Conservation (phyloP, 2,329 filamentous ascomycete species). For the Trichoderma sp. region DNA sequence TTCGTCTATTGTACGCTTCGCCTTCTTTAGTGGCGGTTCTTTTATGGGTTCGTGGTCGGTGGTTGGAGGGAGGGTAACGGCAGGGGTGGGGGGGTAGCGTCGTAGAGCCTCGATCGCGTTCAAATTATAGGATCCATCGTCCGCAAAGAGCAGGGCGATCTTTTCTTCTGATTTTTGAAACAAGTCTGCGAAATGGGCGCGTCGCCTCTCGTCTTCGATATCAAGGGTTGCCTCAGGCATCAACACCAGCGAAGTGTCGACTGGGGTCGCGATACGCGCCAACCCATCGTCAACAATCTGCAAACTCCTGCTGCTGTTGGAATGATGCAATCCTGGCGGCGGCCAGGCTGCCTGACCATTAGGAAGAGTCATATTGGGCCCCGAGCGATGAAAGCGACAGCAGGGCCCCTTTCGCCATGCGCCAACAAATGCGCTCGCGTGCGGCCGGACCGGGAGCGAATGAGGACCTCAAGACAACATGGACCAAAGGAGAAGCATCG, state of each 20-base stretch:
- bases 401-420: slow-evolving; percentile 55
- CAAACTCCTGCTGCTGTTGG: slow-evolving; percentile 48
- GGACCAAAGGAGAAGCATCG: slow-evolving; percentile 49
- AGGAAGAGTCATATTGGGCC: slow-evolving; percentile 62
- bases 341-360: slow-evolving; percentile 66
- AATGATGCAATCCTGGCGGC: slow-evolving; percentile 51
- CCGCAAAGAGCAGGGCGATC: slow-evolving; percentile 70
- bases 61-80: slow-evolving; percentile 49
- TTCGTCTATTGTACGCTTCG: slow-evolving; percentile 75
- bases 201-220: slow-evolving; percentile 66
- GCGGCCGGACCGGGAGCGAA: slow-evolving; percentile 46
- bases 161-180: slow-evolving; percentile 75
- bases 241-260: slow-evolving; percentile 48
- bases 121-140: slow-evolving; percentile 52
- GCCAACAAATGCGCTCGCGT: slow-evolving; percentile 51
- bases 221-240: slow-evolving; percentile 61
- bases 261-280: slow-evolving; percentile 49
- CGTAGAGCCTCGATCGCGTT: slow-evolving; percentile 53
- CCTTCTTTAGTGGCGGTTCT: slow-evolving; percentile 68
- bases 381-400: slow-evolving; percentile 48
- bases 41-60: slow-evolving; percentile 58
- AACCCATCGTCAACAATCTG: slow-evolving; percentile 60
- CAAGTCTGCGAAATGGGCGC: slow-evolving; percentile 71
- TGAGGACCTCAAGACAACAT: slow-evolving; percentile 49
- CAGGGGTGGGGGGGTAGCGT: slow-evolving; percentile 38